Percentiles rank a stretch among this genome's conserved stretches.
These are phyloP conservation scores for Capsicum chinense DNA, from an alignment of 257 asterid genomes.

Conservation along the genomic window DNA sequence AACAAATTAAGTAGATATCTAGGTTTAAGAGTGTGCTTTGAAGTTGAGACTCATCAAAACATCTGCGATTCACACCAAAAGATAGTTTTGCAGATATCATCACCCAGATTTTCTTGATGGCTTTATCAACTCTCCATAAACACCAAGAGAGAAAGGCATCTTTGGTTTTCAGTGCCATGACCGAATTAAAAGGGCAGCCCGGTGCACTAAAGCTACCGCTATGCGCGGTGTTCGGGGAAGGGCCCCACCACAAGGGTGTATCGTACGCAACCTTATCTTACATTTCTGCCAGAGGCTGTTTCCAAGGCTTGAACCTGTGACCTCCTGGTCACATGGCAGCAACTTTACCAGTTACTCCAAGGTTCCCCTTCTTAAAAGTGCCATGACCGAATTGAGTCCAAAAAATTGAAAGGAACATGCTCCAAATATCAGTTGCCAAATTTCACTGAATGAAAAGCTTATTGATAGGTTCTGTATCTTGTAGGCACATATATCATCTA, in stretches of 20 bases:
- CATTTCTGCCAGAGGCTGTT: too few relatives aligned
- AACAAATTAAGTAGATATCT: neutral
- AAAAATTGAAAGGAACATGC: neutral
- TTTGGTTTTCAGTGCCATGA: constrained; percentile 2
- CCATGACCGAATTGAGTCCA: neutral
- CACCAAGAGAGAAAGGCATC: neutral
- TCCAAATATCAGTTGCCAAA: neutral
- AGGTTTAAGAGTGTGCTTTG: neutral
- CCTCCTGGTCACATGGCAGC: too few relatives aligned
- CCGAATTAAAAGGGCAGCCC: neutral
- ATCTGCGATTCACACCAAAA: neutral
- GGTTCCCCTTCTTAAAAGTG: neutral
- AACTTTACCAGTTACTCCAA: too few relatives aligned
- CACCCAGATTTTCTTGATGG: neutral
- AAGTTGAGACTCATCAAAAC: neutral
- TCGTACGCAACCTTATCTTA: too few relatives aligned
- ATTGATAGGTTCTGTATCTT: neutral
- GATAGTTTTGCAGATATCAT: neutral
- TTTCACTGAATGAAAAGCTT: neutral
- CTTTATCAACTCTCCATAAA: neutral
- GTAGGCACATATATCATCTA: neutral
- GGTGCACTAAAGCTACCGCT: too few relatives aligned
- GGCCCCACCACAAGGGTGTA: too few relatives aligned
- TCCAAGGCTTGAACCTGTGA: too few relatives aligned
- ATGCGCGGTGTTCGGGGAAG: too few relatives aligned